These are phyloP conservation scores for Quercus ilex DNA, from an alignment of 306 rosid genomes.

Conservation along the genomic window DNA sequence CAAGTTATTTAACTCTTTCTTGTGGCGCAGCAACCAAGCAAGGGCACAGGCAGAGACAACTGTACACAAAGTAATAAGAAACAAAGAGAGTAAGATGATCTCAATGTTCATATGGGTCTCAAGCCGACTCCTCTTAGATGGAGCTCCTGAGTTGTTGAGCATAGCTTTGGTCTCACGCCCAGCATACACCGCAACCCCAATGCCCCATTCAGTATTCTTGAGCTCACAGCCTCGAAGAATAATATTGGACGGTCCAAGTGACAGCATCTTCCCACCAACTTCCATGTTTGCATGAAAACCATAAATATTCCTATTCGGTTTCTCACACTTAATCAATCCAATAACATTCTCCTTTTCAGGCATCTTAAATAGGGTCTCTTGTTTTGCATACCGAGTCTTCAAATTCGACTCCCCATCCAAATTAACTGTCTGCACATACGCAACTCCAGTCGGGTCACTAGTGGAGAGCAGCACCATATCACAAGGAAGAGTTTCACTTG, in stretches of 20 bases:
- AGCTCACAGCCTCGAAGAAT: slow-evolving; percentile 88
- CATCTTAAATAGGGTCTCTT: slow-evolving; percentile 72
- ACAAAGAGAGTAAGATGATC: slow-evolving; percentile 73
- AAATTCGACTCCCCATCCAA: slow-evolving; percentile 96
- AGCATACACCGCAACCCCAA: slow-evolving; percentile 84
- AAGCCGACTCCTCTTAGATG: slow-evolving; percentile 89
- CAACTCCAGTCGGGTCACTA: slow-evolving; percentile 93
- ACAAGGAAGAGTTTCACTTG: slow-evolving; percentile 78
- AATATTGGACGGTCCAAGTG: slow-evolving; percentile 91
- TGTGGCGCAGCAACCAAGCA: slow-evolving; percentile 67
- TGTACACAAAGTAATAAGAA: slow-evolving; percentile 66
- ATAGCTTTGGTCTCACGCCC: slow-evolving; percentile 92
- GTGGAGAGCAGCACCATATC: slow-evolving; percentile 90
- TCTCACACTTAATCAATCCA: slow-evolving; percentile 85
- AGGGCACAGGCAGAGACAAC: slow-evolving; percentile 72
- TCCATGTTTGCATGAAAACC: slow-evolving; percentile 87
- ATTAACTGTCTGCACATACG: slow-evolving; percentile 86
- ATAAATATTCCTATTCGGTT: slow-evolving; percentile 89
- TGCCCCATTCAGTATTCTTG: slow-evolving; percentile 80
- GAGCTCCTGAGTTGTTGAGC: slow-evolving; percentile 95
- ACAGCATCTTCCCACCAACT: slow-evolving; percentile 66
- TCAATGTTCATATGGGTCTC: slow-evolving; percentile 90
- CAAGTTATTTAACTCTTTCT: slow-evolving; percentile 39
- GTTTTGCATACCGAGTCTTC: slow-evolving; percentile 90
- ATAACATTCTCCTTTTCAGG: slow-evolving; percentile 49